Base-by-base conservation (phyloP, 345 rosid species). In the Pistacia atlantica region DNA sequence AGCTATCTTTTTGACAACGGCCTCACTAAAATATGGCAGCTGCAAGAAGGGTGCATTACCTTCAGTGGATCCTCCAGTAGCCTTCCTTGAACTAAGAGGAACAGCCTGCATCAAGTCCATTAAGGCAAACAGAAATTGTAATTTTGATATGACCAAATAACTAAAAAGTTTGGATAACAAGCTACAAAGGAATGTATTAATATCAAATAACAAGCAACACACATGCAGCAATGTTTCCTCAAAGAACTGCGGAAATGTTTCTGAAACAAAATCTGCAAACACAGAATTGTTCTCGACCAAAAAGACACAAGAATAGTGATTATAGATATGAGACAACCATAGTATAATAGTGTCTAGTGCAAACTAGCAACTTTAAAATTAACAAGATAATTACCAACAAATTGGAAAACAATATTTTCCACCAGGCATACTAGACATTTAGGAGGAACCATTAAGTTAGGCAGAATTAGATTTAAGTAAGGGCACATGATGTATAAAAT, bases 31-130 rank as follows among this genome's bases (percentile, higher is more conserved):
- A 86, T 91, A 93, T 67, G 99, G 98, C 65, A 96, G 90, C 93
- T 93, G 99, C 80, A 96, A 81, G 82, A 96, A 96, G 61, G 99
- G 92, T 59, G 98, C 97, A 84, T 80, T 83, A 71, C 99, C 97
- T 85, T 96, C 97, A 31, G 93, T 28, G 64, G 94, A 89, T 82
- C 95, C 98, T 67, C 98, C 97, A 16, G 87, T 88, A 55, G 95
- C 60, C 86, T 96, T 96, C 87, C 94, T 91, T 37, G 97, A 90
- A 89, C 97, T 91, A 67, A 96, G 95, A 77, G 98, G 98, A 88
- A 96, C 97, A 78, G 98, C 98, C 98, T 93, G 88, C 76, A 75
- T 69, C 82, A 62, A 69, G 61, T 75, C 49, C 75, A 59, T 67
- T 35, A 66, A 77, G 51, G 38, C 62, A 75, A 71, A 37, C 22